Conservation (phyloP, 805 yeast genomes). For the Kuraishia borneana region DNA sequence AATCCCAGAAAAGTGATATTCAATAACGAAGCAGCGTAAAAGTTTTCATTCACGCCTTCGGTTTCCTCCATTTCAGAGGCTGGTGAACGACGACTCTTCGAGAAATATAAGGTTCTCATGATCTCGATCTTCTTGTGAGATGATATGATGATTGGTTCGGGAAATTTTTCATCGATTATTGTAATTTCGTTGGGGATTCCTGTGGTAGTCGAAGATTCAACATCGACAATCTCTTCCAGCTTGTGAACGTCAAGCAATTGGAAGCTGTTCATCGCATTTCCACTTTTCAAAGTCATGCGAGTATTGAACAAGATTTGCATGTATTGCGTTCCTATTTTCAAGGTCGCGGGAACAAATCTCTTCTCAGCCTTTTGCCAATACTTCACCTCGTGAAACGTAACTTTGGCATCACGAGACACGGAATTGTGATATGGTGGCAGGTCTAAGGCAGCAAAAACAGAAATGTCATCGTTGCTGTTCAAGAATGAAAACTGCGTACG, state of each 20-base stretch:
- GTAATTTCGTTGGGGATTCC: slow-evolving; percentile 42
- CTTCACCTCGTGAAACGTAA: slow-evolving; percentile 38
- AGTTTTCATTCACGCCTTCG: slow-evolving; percentile 17
- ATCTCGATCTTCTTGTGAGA: slow-evolving; percentile 49
- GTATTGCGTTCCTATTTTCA: slow-evolving; percentile 62
- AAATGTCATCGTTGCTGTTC: slow-evolving; percentile 33
- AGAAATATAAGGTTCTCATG: slow-evolving; percentile 58
- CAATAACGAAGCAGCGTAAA: slow-evolving; percentile 44
- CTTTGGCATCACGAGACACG: slow-evolving; percentile 37
- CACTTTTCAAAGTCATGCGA: slow-evolving; percentile 27
- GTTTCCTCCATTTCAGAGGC: slow-evolving; percentile 13
- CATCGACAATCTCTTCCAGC: slow-evolving; percentile 27
- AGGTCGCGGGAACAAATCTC: slow-evolving; percentile 45
- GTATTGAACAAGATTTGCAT: slow-evolving; percentile 43
- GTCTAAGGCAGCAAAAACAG: slow-evolving; percentile 30
- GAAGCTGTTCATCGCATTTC: slow-evolving; percentile 22
- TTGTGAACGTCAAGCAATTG: slow-evolving; percentile 30
- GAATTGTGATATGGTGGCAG: slow-evolving; percentile 29
- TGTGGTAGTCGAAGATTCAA: slow-evolving; percentile 27
- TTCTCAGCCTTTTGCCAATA: slow-evolving; percentile 35
- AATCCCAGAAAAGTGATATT: slow-evolving; percentile 61
- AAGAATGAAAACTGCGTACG: slow-evolving; percentile 20
- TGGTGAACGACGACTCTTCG: slow-evolving; percentile 36
- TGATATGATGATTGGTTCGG: slow-evolving; percentile 26
- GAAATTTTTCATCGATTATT: slow-evolving; percentile 22